These are phyloP conservation scores for Yamadazyma tumulicola DNA, from an alignment of 805 yeast species.

Conservation along the genomic window DNA sequence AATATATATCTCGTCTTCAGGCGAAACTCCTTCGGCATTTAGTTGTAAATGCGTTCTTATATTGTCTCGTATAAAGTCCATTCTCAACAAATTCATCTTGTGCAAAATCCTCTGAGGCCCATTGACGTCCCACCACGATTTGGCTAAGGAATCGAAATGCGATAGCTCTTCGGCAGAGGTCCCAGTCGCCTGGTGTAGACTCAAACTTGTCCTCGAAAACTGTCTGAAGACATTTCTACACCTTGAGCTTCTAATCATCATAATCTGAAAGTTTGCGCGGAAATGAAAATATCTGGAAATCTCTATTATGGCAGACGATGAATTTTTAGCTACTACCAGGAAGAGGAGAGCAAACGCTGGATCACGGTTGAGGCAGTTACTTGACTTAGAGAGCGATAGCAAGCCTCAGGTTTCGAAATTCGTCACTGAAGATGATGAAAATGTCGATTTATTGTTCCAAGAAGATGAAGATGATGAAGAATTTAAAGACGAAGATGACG, in stretches of 20 bases:
- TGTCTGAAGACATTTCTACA: background rate
- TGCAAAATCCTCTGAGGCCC: conserved; percentile 94
- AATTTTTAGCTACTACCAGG: conserved; percentile 64
- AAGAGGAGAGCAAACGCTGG: conserved; percentile 88
- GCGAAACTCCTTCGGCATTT: conserved; percentile 26
- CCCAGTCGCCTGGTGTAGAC: conserved; percentile 22
- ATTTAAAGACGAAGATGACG: conserved; percentile 26
- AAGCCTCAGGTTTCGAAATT: conserved; percentile 17
- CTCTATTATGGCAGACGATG: conserved; percentile 15
- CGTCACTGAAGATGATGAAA: conserved; percentile 66
- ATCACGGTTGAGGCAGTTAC: conserved; percentile 65
- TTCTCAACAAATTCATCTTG: conserved; percentile 85
- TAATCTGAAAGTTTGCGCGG: background rate
- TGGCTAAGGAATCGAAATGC: conserved; percentile 84
- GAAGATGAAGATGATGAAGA: conserved; percentile 41
- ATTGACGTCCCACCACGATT: conserved; percentile 96
- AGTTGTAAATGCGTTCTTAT: conserved; percentile 44
- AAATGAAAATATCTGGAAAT: background rate
- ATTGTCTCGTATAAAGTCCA: conserved; percentile 78
- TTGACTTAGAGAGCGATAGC: conserved; percentile 55
- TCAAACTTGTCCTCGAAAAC: no score
- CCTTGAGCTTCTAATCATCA: background rate
- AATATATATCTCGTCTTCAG: conserved; percentile 53
- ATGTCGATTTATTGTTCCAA: conserved; percentile 65
- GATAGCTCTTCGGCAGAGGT: conserved; percentile 61